Percentiles rank a stretch among this genome's conserved stretches.
Conservation (phyloP, 768 basidiomycete species). For the Cystofilobasidium bisporidii region DNA sequence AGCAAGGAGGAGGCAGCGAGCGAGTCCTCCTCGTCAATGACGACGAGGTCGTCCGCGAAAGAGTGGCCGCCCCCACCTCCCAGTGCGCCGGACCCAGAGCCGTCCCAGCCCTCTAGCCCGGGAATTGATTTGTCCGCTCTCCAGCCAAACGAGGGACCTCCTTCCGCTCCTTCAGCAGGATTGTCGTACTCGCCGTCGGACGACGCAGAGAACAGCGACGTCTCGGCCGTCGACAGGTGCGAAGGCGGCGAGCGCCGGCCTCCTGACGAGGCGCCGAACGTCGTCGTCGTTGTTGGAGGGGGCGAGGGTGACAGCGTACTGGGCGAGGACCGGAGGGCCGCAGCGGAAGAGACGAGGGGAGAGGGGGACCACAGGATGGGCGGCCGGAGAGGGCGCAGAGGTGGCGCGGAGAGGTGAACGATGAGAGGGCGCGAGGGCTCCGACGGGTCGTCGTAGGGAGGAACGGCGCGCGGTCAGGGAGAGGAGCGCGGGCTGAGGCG, state of each 20-base stretch:
- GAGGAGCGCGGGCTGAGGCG: too few species aligned
- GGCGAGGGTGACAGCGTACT: neutral
- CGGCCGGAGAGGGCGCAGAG: neutral
- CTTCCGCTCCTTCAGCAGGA: slow-evolving; percentile 1
- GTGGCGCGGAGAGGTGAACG: neutral
- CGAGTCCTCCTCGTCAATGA: slow-evolving; percentile 9
- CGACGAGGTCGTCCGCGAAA: slow-evolving; percentile 14
- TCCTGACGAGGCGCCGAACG: neutral
- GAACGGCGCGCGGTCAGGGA: too few species aligned
- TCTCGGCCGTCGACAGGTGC: slow-evolving; percentile 9
- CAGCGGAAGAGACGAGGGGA: neutral
- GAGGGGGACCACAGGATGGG: neutral
- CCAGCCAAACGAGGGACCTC: neutral
- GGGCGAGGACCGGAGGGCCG: slow-evolving; percentile 2
- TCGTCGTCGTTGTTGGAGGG: neutral
- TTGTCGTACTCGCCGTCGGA: slow-evolving; percentile 3
- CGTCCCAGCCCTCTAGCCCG: neutral
- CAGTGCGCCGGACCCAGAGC: neutral
- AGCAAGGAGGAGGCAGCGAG: too few species aligned
- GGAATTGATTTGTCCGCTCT: neutral
- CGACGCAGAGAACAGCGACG: neutral
- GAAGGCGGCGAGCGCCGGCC: neutral
- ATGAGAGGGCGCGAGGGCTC: neutral
- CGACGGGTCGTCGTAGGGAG: too few species aligned
- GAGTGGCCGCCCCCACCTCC: neutral